A percentile compares a stretch with the other conserved stretches of the same genome.
phyloP scores from a whole-genome alignment of 2,329 filamentous ascomycete species.

The Saccharata proteae region DNA sequence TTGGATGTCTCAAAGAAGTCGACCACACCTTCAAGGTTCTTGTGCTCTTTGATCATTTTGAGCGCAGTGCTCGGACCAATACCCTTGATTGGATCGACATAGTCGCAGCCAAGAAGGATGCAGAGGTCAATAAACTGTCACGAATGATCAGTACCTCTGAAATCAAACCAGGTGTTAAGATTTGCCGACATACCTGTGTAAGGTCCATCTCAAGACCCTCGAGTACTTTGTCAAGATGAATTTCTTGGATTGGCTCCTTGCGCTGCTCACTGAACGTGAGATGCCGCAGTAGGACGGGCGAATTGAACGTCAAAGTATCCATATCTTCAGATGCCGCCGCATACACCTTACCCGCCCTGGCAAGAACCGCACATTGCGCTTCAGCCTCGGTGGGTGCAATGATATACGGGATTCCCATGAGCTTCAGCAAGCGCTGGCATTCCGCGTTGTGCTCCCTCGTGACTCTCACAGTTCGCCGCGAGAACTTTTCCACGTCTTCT shows the following conservation, averaged over 20 bases:
- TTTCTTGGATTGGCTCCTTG: conserved; percentile 96
- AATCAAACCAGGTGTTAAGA: background rate
- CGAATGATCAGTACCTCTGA: conserved; percentile 6
- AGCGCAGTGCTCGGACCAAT: conserved; percentile 84
- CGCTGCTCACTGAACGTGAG: conserved; percentile 94
- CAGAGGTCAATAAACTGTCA: conserved; percentile 88
- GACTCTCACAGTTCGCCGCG: conserved; percentile 79
- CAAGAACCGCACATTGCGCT: conserved; percentile 86
- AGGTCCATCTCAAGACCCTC: conserved; percentile 81
- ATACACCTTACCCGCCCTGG: conserved; percentile 86
- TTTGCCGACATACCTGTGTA: conserved; percentile 64
- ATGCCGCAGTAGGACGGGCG: conserved; percentile 81
- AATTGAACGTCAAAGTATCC: conserved; percentile 93
- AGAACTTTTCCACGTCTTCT: conserved; percentile 97
- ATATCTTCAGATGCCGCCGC: conserved; percentile 96
- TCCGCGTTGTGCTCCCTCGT: conserved; percentile 96
- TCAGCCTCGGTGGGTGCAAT: conserved; percentile 94
- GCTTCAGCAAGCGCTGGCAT: conserved; percentile 76
- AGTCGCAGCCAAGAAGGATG: conserved; percentile 94
- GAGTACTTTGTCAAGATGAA: conserved; percentile 74
- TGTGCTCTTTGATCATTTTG: conserved; percentile 88
- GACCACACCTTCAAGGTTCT: conserved; percentile 75
- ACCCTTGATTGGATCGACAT: conserved; percentile 92
- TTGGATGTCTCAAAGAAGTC: conserved; percentile 65
- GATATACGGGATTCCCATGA: conserved; percentile 95